Conservation (phyloP, 805 yeast genomes). For the Diddensiella transvaalensis region DNA sequence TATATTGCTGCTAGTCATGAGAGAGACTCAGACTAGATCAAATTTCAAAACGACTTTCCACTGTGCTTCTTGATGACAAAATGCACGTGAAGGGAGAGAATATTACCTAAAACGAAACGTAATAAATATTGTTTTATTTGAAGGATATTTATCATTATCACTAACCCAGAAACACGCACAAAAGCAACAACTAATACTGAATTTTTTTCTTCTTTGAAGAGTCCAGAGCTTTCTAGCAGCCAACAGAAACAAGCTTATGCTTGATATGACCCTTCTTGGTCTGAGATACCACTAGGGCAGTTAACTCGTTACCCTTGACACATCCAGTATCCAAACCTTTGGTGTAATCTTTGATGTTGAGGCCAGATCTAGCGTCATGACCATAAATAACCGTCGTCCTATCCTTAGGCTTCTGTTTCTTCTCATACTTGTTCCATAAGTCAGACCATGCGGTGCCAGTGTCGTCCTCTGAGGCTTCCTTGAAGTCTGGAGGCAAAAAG, state of each 20-base stretch:
- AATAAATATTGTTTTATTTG: too few species aligned
- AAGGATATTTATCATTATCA: too few species aligned
- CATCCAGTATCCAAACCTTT: constrained; percentile 84
- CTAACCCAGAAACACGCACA: too few species aligned
- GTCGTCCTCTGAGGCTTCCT: constrained; percentile 48
- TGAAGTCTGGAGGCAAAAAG: constrained; percentile 61
- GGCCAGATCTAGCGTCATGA: constrained; percentile 80
- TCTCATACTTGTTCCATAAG: constrained; percentile 49
- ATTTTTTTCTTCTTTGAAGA: too few species aligned
- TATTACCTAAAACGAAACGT: too few species aligned
- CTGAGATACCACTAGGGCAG: constrained; percentile 52
- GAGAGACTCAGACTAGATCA: too few species aligned
- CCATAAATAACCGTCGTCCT: constrained; percentile 65
- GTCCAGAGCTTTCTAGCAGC: too few species aligned
- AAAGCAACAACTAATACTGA: too few species aligned
- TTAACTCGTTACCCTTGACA: constrained; percentile 65
- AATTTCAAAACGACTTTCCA: too few species aligned
- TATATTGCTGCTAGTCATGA: too few species aligned
- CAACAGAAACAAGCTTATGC: constrained; percentile 29
- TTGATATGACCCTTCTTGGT: constrained; percentile 24
- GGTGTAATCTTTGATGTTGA: constrained; percentile 59
- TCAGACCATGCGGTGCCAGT: constrained; percentile 54
- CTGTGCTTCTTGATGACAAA: too few species aligned
- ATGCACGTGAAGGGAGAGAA: too few species aligned
- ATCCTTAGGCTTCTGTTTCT: constrained; percentile 24